These are phyloP conservation scores for Tylopilus sp. DNA, from an alignment of 768 basidiomycete species.

Conservation along the genomic window DNA sequence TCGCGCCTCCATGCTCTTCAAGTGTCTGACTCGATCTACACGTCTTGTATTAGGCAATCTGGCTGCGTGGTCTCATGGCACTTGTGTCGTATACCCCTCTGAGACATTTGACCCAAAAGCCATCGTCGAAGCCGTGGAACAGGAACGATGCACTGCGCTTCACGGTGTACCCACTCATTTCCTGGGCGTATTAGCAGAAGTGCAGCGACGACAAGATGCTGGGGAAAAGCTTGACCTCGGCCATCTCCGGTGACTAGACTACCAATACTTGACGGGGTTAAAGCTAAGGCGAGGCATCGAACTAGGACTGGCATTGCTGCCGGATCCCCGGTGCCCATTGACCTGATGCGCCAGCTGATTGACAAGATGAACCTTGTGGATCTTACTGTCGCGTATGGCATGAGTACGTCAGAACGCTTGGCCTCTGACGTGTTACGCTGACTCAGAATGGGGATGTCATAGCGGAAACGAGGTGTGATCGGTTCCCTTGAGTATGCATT, in stretches of 20 bases:
- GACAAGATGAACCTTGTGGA: conserved; percentile 62
- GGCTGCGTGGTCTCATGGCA: conserved; percentile 71
- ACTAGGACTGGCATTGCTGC: conserved; percentile 79
- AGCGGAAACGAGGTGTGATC: conserved; percentile 68
- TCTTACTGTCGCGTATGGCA: conserved; percentile 78
- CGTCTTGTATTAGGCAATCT: conserved; percentile 81
- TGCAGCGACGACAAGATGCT: conserved; percentile 47
- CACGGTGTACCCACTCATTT: conserved; percentile 89
- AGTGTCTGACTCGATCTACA: conserved; percentile 30
- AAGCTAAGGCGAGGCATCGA: neutral
- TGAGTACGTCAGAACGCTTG: conserved; percentile 55
- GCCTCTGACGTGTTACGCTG: neutral
- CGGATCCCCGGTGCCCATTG: conserved; percentile 74
- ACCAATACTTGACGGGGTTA: too few relatives aligned
- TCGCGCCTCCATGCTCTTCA: neutral
- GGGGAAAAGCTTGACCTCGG: conserved; percentile 48
- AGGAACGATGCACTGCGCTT: conserved; percentile 71
- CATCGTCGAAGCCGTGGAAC: conserved; percentile 66
- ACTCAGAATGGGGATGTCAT: neutral
- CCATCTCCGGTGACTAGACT: conserved; percentile 47
- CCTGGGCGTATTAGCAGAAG: conserved; percentile 66
- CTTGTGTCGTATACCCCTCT: conserved; percentile 74
- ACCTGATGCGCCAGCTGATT: conserved; percentile 73
- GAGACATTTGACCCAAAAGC: conserved; percentile 58
- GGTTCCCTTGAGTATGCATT: neutral